These are phyloP conservation scores for Cucumis cinereus DNA, from an alignment of 306 rosid species.

Conservation along the genomic window DNA sequence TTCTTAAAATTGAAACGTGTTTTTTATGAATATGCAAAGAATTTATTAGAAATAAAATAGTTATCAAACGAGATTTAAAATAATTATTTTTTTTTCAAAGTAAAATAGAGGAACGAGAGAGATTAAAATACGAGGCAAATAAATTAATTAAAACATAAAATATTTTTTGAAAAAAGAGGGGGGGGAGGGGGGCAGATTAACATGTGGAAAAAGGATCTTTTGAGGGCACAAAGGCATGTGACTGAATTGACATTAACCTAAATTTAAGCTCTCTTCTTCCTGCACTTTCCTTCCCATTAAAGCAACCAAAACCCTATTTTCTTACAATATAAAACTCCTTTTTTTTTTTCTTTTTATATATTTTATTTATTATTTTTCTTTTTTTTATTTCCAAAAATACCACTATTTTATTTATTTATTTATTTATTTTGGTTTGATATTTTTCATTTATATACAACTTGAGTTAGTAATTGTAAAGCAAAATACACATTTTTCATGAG, in stretches of 20 bases:
- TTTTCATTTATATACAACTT: not conserved
- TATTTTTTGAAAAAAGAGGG: too few relatives aligned
- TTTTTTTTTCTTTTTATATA: not conserved
- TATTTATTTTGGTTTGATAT: not conserved
- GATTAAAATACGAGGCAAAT: not conserved
- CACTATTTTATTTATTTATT: too few relatives aligned
- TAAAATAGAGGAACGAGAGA: not conserved
- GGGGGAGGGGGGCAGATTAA: not conserved
- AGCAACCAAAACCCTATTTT: not conserved
- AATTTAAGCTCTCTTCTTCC: conserved; percentile 5
- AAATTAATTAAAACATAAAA: not conserved
- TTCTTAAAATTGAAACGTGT: too few relatives aligned
- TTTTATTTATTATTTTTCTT: not conserved
- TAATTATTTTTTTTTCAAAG: too few relatives aligned
- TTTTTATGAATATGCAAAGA: too few relatives aligned
- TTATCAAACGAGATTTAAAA: too few relatives aligned
- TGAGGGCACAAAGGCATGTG: conserved; percentile 6
- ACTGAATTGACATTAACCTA: conserved; percentile 10
- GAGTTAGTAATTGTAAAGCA: not conserved
- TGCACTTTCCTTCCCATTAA: not conserved
- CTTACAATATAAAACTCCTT: not conserved
- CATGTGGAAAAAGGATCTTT: not conserved
- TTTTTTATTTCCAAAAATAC: too few relatives aligned
- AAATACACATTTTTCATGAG: not conserved
- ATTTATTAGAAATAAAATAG: too few relatives aligned